Evolutionary conservation across 129 eudicot genomes (phyloP), one percentile per base, ranked within the genome.

Genomic region (Centrapalus pauciflorus): DNA sequence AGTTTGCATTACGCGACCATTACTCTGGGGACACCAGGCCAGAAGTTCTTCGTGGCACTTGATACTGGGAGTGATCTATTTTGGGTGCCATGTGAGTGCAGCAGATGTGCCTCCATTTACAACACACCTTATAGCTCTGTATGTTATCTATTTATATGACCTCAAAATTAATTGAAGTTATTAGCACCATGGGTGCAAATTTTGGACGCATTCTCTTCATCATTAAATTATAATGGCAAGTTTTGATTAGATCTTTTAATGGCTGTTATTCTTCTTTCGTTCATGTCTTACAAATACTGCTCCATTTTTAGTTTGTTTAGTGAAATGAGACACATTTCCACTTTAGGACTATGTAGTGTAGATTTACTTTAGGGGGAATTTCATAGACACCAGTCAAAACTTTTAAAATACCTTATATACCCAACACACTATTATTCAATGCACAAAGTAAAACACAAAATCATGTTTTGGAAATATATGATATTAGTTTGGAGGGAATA

Each of bases 41-140:
- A 51, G 81, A 86, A 83, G 86, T 86, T 90, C 77, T 69, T 86
- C 72, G 97, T 86, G 88, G 97, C 97, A 17, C 89, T 89, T 66
- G 96, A 89, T 79, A 81, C 94, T 0, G 96, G 96, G 69, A 89
- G 96, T 74, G 96, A 90, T 72, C 70, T 90, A 46, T 90, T 90
- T 51, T 90, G 97, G 97, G 88, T 90, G 73, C 97, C 97, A 34
- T 90, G 97, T 61, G 88, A 77, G 41, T 90, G 97, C 67, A 60
- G 51, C 49, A 72, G 73, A 68, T 90, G 95, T 73, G 97, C 91
- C 55, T 74, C 89, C 14, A 54, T 63, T 26, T 85, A 76, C 57
- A 75, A 73, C 68, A 64, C 88, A 19, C 80, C 81, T 70, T 69
- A 71, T 64, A 78, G 49, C 78, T 67, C 83, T 77, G 97, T 86